Base-by-base conservation (phyloP, 2,329 filamentous ascomycete species). In the Penicillium expansum region DNA sequence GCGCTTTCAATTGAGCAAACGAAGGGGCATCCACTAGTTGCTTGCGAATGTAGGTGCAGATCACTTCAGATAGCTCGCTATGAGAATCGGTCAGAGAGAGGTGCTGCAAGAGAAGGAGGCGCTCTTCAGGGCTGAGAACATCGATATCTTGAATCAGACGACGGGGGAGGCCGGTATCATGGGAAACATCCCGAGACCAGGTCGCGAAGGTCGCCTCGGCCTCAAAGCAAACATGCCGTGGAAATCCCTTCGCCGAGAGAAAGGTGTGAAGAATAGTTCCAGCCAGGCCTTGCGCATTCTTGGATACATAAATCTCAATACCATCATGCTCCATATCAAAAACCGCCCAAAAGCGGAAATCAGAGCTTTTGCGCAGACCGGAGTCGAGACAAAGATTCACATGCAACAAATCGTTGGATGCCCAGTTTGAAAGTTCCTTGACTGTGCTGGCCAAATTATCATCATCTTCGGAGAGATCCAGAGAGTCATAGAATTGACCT, bases 221-320 rank as follows among this genome's bases (percentile, higher is more conserved):
- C 45, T 74, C 69, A 38, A 78, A 74, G 55, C 77, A 75, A 42
- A 71, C 65, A 56, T 71, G 68, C 8, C 77, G 71, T 24, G 72
- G 65, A 22, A 74, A 70, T 18, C 73, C 76, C 48, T 72, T 72
- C 32, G 71, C 73, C 1, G 77, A 79, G 5, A 79, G 64, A 57
- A 76, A 80, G 1, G 78, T 79, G 56, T 81, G 79, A 10, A 80
- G 57, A 4, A 80, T 64, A 7, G 76, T 77, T 16, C 76, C 73
- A 20, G 70, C 66, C 8, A 79, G 59, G 47, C 77, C 78, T n/a
- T 71, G 69, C 2, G 73, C 73, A 38, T 77, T 77, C 47, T 76
- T 75, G 5, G 78, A 80, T 14, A 77, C 67, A 47, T 73, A 80
- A 16, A 77, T 71, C 39, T 76, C 72, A 5, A 73, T 59, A 4